Evolutionary conservation across 805 yeast genomes (phyloP).

Genomic region (Monosporozyma aquatica): DNA sequence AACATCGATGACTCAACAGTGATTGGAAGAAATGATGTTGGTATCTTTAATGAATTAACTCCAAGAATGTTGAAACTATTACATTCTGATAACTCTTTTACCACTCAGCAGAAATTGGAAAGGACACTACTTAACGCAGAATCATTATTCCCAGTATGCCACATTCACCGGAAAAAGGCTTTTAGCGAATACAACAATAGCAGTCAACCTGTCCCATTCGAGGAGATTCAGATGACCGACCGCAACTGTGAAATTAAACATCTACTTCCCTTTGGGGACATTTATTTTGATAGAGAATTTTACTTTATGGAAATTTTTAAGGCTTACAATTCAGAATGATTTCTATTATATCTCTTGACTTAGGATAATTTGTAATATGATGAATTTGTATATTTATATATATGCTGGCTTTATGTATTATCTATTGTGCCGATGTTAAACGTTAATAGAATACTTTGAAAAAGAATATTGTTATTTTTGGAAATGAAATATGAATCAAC

Average conservation of each 20-base stretch:
- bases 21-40: constrained; percentile 4
- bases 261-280: constrained; percentile 43
- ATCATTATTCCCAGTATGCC: background rate
- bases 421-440: too few relatives aligned
- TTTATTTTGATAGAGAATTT: constrained; percentile 46
- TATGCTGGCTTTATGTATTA: too few relatives aligned
- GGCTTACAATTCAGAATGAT: background rate
- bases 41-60: constrained; percentile 7
- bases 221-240: background rate
- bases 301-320: constrained; percentile 29
- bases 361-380: too few relatives aligned
- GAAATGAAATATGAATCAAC: background rate
- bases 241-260: constrained; percentile 22
- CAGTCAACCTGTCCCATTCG: too few relatives aligned
- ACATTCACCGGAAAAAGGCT: background rate
- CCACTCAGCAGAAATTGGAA: background rate
- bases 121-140: background rate
- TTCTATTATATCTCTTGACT: background rate
- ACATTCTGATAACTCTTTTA: constrained; percentile 6
- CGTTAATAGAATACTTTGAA: too few relatives aligned
- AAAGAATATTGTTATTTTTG: background rate
- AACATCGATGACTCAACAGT: background rate
- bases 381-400: too few relatives aligned
- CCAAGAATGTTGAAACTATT: constrained; percentile 7
- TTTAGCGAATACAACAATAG: too few relatives aligned